phyloP scores from a whole-genome alignment of 2,329 filamentous ascomycete genomes.

The Scortechinia acanthostroma region DNA sequence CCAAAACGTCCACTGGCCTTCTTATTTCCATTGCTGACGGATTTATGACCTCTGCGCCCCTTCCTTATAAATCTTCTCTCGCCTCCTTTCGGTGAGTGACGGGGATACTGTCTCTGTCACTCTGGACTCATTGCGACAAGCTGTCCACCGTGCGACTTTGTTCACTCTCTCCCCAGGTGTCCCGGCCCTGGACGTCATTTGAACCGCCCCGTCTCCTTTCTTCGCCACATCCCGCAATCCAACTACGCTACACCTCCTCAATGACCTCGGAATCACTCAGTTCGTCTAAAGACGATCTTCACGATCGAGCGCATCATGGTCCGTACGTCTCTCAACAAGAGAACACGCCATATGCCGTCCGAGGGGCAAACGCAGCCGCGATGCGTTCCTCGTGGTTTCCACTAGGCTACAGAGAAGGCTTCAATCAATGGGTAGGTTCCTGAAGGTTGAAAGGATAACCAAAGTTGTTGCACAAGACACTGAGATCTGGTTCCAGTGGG shows the following conservation, averaged over 20 bases:
- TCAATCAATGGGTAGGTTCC: conserved; percentile 75
- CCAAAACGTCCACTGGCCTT: no score
- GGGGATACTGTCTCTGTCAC: not conserved
- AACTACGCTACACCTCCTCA: not conserved
- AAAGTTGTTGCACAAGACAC: conserved; percentile 5
- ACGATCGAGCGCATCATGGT: not conserved
- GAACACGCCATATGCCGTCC: not conserved
- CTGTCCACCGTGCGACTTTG: not conserved
- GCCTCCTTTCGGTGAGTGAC: not conserved
- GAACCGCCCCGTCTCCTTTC: not conserved
- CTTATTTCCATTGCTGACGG: no score
- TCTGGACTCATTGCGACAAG: not conserved
- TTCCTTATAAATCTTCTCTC: no score
- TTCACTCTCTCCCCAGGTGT: not conserved
- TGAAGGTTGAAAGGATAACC: conserved; percentile 1
- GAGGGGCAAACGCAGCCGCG: not conserved
- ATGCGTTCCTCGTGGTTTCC: conserved; percentile 48
- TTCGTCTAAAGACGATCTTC: not conserved
- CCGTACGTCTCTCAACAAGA: not conserved
- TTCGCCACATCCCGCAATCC: not conserved
- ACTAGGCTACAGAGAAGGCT: conserved; percentile 83
- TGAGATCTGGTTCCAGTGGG: conserved; percentile 80
- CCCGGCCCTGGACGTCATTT: not conserved
- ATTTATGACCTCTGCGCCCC: not conserved
- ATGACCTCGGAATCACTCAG: not conserved